These are phyloP conservation scores for Spirogloea muscicola DNA, from an alignment of 139 green algal species.

Conservation along the genomic window DNA sequence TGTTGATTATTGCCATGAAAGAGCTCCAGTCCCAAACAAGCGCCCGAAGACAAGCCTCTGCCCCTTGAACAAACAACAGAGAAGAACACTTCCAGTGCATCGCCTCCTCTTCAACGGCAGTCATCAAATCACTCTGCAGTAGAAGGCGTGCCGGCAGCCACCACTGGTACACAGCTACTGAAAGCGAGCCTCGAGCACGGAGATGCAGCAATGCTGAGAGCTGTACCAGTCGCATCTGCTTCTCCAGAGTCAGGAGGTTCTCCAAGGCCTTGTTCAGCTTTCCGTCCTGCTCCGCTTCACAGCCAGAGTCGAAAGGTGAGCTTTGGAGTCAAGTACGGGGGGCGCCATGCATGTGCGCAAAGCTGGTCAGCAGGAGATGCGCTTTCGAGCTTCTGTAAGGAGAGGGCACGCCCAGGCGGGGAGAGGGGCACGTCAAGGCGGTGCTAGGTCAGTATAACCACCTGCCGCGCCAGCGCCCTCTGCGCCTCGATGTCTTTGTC, in stretches of 20 bases:
- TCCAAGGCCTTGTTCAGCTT: conserved; percentile 42
- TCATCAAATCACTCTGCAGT: no score
- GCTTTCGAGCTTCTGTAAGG: neutral
- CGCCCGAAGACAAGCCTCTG: no score
- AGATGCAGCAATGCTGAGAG: no score
- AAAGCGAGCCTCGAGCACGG: no score
- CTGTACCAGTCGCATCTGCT: conserved; percentile 40
- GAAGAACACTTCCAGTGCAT: no score
- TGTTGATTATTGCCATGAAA: no score
- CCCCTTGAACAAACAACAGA: no score
- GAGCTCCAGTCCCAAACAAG: no score
- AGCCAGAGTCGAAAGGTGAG: neutral
- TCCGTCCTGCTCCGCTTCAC: conserved; percentile 6
- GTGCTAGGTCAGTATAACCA: neutral
- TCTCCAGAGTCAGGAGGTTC: conserved; percentile 44
- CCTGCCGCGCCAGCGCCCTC: conserved; percentile 26
- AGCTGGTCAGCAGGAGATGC: neutral
- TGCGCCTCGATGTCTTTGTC: conserved; percentile 19
- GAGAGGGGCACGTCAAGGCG: neutral
- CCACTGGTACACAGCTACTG: no score
- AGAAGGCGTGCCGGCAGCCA: no score
- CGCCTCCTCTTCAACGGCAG: no score
- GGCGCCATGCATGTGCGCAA: neutral
- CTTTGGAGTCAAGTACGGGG: neutral
- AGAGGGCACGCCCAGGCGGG: neutral